Conservation (phyloP, 345 rosid species). For the Brassica incana region DNA sequence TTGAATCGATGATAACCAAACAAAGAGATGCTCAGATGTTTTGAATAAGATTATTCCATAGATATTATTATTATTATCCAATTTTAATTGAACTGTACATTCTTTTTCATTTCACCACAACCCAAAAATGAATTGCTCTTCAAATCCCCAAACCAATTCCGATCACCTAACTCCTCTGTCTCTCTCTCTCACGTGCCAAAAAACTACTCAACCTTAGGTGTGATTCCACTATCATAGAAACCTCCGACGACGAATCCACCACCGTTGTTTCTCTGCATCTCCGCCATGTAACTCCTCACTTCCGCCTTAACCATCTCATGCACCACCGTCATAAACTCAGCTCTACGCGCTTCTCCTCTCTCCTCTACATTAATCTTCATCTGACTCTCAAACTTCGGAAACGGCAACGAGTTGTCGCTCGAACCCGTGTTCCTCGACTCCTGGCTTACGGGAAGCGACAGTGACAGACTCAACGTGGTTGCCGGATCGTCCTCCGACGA, state of each 20-base stretch:
- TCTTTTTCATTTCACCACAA: not conserved
- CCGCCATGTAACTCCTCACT: constrained; percentile 75
- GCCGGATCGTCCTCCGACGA: constrained; percentile 59
- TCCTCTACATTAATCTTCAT: constrained; percentile 26
- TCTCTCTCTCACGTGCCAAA: not conserved
- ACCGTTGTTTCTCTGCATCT: constrained; percentile 42
- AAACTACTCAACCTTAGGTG: constrained; percentile 31
- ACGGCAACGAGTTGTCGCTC: constrained; percentile 23
- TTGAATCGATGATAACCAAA: not conserved
- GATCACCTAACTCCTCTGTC: constrained; percentile 10
- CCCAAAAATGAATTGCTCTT: constrained; percentile 34
- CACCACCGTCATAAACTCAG: constrained; percentile 74
- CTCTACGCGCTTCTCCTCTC: constrained; percentile 44
- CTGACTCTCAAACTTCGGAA: constrained; percentile 31
- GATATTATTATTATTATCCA: constrained; percentile 9
- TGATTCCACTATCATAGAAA: constrained; percentile 28
- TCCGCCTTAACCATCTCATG: constrained; percentile 84
- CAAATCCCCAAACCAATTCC: not conserved
- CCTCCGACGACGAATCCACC: constrained; percentile 40
- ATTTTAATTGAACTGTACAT: constrained; percentile 29
- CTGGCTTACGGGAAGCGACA: constrained; percentile 59
- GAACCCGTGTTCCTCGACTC: constrained; percentile 28
- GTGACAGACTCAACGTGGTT: constrained; percentile 62
- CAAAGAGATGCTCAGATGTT: not conserved
- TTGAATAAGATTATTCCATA: constrained; percentile 14